Evolutionary conservation across 345 rosid species (phyloP).

Genomic region (Brassica carinata): DNA sequence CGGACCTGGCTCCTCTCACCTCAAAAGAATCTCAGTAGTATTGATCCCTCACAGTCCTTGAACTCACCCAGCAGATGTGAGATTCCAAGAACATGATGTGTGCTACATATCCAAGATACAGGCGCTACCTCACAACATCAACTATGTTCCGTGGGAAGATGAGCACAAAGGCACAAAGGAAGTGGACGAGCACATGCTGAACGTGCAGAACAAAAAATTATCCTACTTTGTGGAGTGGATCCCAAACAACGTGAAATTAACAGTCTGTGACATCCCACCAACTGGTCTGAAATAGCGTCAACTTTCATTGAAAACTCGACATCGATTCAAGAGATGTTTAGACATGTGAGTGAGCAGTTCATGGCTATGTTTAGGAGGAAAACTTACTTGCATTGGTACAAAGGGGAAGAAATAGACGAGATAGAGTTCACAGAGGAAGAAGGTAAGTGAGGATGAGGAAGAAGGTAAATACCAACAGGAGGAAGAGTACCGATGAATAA

Average conservation of each 20-base stretch:
- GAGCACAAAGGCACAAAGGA: background rate
- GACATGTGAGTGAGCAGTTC: background rate
- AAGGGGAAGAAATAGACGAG: background rate
- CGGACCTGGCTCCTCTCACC: background rate
- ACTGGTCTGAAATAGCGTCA: conserved; percentile 6
- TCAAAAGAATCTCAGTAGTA: conserved; percentile 45
- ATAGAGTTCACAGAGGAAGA: background rate
- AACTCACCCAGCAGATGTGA: conserved; percentile 43
- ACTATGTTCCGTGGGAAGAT: conserved; percentile 4
- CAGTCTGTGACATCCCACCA: conserved; percentile 31
- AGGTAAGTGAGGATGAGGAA: conserved; percentile 29
- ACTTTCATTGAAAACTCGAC: conserved; percentile 4
- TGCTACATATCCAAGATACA: background rate
- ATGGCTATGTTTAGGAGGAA: background rate
- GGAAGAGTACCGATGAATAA: conserved; percentile 17
- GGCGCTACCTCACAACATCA: background rate
- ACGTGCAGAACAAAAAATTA: conserved; percentile 17
- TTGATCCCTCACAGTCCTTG: conserved; percentile 9
- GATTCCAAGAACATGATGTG: conserved; percentile 32
- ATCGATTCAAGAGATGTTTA: background rate
- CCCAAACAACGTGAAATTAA: conserved; percentile 26
- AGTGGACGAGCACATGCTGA: conserved; percentile 18
- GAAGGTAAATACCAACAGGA: conserved; percentile 22
- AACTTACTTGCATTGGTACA: background rate
- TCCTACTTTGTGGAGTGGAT: conserved; percentile 5